A percentile compares a stretch with the other conserved stretches of the same genome.
Evolutionary conservation across 2,329 filamentous ascomycete genomes (phyloP).

Genomic region (Raffaelea ambrosiae): DNA sequence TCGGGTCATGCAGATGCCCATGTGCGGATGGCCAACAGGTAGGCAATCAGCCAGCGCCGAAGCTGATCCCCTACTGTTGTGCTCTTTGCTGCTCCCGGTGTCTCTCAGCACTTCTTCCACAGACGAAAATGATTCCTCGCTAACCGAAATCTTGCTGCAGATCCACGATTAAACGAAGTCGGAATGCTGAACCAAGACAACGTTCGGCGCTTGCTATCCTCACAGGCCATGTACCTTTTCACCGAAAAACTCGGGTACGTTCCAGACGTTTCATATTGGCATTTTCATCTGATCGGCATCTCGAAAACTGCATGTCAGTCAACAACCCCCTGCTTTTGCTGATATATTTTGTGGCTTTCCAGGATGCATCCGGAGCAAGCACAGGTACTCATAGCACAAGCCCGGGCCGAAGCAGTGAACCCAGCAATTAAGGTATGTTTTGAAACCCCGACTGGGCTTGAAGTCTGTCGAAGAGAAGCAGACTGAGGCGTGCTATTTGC

Average conservation of each 20-base stretch:
- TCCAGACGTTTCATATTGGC: too few species aligned
- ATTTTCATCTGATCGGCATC: too few species aligned
- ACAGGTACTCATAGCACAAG: constrained; percentile 46
- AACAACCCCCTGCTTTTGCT: too few species aligned
- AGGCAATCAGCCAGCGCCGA: constrained; percentile 17
- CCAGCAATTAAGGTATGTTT: constrained; percentile 43
- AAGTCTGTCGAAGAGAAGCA: too few species aligned
- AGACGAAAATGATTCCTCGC: too few species aligned
- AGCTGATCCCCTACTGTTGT: not conserved
- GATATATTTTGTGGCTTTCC: too few species aligned
- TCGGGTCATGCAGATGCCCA: constrained; percentile 56
- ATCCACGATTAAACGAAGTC: constrained; percentile 41
- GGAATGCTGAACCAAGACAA: constrained; percentile 46
- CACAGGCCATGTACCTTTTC: constrained; percentile 48
- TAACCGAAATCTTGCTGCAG: too few species aligned
- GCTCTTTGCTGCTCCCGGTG: not conserved
- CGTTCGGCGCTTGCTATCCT: constrained; percentile 43
- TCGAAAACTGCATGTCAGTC: too few species aligned
- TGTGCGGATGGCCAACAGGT: constrained; percentile 64
- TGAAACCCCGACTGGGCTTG: too few species aligned
- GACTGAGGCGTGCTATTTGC: too few species aligned
- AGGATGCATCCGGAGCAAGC: constrained; percentile 53
- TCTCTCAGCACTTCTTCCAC: too few species aligned
- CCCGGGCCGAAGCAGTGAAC: constrained; percentile 44
- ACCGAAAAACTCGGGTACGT: constrained; percentile 39